phyloP scores from a whole-genome alignment of 148 eudicot genomes.

The Suaeda aralocaspica region DNA sequence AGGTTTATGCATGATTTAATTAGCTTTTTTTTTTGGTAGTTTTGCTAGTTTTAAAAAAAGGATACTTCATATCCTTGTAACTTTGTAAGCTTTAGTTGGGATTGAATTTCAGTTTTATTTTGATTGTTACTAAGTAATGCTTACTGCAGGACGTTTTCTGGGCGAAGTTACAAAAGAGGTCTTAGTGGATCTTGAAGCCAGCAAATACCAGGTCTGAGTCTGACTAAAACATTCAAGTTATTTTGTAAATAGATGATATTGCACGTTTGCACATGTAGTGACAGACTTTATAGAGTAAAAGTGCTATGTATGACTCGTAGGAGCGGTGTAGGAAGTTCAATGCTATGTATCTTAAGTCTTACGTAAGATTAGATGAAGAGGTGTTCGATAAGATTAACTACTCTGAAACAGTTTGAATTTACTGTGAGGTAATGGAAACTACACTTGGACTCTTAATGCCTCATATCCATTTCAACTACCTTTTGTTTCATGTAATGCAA shows the following conservation, averaged over 20 bases:
- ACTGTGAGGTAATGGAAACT: background rate
- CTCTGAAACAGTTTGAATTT: background rate
- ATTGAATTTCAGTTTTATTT: background rate
- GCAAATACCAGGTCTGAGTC: constrained; percentile 60
- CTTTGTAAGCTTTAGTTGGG: background rate
- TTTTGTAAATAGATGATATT: background rate
- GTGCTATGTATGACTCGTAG: background rate
- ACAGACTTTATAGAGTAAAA: background rate
- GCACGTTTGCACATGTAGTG: background rate
- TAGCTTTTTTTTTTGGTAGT: background rate
- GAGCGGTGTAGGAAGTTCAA: background rate
- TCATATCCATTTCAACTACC: background rate
- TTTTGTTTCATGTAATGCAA: background rate
- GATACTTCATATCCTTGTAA: background rate
- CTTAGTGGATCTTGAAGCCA: constrained; percentile 67
- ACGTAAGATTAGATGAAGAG: background rate
- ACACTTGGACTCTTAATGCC: background rate
- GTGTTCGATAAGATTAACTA: background rate
- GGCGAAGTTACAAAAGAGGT: constrained; percentile 83
- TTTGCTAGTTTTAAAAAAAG: background rate
- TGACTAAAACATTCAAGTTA: background rate
- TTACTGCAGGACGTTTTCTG: constrained; percentile 58
- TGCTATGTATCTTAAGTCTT: background rate
- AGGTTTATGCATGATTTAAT: constrained; percentile 36
- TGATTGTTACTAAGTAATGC: constrained; percentile 4